Evolutionary conservation across 495 filamentous ascomycete species (phyloP), one percentile per base, ranked within the genome.

Genomic region (Talaromyces nanjingensis): DNA sequence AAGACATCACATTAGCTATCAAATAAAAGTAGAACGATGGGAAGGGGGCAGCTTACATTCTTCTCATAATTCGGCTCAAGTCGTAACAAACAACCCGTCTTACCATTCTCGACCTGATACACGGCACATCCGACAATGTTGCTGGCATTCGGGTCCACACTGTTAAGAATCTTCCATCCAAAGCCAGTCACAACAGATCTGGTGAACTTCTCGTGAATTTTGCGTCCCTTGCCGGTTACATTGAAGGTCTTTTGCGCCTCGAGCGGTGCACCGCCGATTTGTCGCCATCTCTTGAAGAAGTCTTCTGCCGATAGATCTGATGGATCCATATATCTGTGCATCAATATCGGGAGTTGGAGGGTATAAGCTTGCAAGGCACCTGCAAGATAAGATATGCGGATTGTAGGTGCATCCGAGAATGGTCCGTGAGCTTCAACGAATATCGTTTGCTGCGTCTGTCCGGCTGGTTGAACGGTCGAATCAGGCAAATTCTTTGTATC

Each of bases 241-340:
- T 88, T 88, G 73, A 98, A 96, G 6, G 97, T 89, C 45, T 83
- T 79, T 73, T 99, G 96, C 0, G 89, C 84, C 71, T 99, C 96
- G 11, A 96, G 81, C 6, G 92, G 90, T 2, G 81, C 82, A 6
- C 90, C 92, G 18, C 96, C 96, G 69, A 99, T 98, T 74, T 99
- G 96, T 75, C 94, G 91, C 96, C 96, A 99, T 22, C 96, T 82
- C 79, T 94, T 97, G 80, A 99, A 99, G 76, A 98, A 99, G 65
- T 98, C 94, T 57, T 97, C 94, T 0, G 86, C 86, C 8, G 83
- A 83, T 42, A 99, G 75, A 45, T 89, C 84, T 0, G 96, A 93
- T 0, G 89, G 85, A 63, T 96, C 92, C 92, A 98, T 96, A 76
- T 94, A 99, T 67, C 97, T 96, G 71, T 97, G 93, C 64, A 92